Percentiles rank a stretch among this genome's conserved stretches.
These are phyloP conservation scores for Niveomyces coronatus DNA, from an alignment of 2,329 filamentous ascomycete species.

Conservation along the genomic window DNA sequence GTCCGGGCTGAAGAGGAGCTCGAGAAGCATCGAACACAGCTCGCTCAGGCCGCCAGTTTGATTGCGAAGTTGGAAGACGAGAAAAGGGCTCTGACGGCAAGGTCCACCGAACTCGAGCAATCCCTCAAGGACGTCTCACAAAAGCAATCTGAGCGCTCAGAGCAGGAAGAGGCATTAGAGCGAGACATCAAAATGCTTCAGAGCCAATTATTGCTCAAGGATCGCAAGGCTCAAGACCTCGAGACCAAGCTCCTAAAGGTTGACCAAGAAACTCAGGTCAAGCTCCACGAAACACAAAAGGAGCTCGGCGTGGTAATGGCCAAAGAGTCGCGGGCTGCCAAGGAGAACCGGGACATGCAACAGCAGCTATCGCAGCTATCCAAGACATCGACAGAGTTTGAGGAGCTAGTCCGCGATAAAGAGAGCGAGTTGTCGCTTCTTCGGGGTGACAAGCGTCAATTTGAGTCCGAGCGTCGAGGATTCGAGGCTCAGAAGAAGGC, in stretches of 20 bases:
- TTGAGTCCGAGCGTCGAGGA: constrained; percentile 66
- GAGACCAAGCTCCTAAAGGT: constrained; percentile 74
- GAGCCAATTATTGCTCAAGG: constrained; percentile 80
- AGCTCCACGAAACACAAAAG: constrained; percentile 66
- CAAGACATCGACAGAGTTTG: constrained; percentile 86
- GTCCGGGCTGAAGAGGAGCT: constrained; percentile 80
- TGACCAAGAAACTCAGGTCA: constrained; percentile 82
- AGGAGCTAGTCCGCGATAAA: constrained; percentile 85
- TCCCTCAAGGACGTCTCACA: constrained; percentile 61
- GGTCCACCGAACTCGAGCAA: constrained; percentile 57
- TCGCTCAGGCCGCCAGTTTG: constrained; percentile 84
- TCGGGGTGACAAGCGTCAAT: constrained; percentile 72
- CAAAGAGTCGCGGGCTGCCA: constrained; percentile 64
- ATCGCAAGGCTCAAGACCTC: constrained; percentile 79
- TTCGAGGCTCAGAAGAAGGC: constrained; percentile 70
- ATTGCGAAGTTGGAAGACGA: constrained; percentile 81
- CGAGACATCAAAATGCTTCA: constrained; percentile 86
- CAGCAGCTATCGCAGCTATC: constrained; percentile 81
- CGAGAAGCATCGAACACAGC: constrained; percentile 64
- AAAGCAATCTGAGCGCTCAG: constrained; percentile 61
- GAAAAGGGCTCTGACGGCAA: constrained; percentile 62
- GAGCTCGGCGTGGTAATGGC: constrained; percentile 65
- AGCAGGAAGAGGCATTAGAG: constrained; percentile 64
- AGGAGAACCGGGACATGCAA: constrained; percentile 74
- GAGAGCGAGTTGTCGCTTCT: constrained; percentile 86